Base-by-base conservation (phyloP, 2,329 filamentous ascomycete species). In the Cercospora citrullina region DNA sequence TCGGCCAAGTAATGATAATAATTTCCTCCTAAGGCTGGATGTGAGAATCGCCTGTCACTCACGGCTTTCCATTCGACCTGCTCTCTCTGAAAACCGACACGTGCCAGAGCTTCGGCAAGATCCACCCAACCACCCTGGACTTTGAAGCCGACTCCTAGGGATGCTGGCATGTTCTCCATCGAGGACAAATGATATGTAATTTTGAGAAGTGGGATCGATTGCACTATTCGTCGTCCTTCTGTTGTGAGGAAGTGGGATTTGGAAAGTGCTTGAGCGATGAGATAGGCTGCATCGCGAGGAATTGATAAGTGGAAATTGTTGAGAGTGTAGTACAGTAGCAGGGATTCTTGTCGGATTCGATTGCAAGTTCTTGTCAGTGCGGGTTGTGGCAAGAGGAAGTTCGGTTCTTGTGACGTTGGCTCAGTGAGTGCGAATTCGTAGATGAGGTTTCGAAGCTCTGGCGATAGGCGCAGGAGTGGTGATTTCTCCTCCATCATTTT, bases 231-330 rank as follows among this genome's bases (percentile, higher is more conserved):
- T 31, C 5, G 16, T 21, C 45, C 45, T 23, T 18, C 4, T n/a
- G 18, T 10, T 33, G 53, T 60, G 6, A 10, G 3, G 16, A 64
- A 23, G 16, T 39, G 23, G 16, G 60, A 39, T 3, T 57, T 14
- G 6, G 3, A 55, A 16, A 68, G 60, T 14, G n/a, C 10, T 31
- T 39, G 42, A 4, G 58, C 48, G 12, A 69, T 45, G 18, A 23
- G 4, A 14, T 36, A 23, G 5, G 61, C 55, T 60, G 30, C 31
- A n/a, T 68, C 62, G 16, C 26, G 28, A 16, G 69, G 64, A 14
- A 67, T 23, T 21, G 28, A 14, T 5, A 71, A 6, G 79, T 39
- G 16, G 60, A 74, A 75, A 10, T 39, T 18, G 62, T 73, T 75
- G 67, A 51, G 66, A 31, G 60, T 60, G 61, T 75, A 74, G 63